Conservation (phyloP, 257 asterid species). For the Cordia subcordata region DNA sequence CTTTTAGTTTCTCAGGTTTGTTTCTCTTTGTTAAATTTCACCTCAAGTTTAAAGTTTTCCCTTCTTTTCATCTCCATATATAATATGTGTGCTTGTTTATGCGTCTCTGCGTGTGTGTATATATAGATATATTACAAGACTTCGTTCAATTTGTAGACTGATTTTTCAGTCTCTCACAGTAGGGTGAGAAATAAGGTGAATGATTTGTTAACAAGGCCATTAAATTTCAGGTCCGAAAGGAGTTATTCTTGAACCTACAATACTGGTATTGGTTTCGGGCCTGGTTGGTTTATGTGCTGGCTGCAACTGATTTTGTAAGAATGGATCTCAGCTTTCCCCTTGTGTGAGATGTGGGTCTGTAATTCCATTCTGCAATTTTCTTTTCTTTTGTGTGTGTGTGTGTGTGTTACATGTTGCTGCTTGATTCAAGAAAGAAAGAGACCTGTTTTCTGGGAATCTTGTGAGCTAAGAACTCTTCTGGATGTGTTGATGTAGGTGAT, state of each 20-base stretch:
- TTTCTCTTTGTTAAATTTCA: neutral
- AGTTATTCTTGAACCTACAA: no score
- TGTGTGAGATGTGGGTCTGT: neutral
- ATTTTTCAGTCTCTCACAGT: no score
- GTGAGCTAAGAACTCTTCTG: neutral
- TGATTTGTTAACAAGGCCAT: no score
- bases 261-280: no score
- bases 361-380: neutral
- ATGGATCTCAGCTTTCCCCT: neutral
- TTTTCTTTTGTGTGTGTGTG: neutral
- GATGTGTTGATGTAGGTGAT: constrained; percentile 23
- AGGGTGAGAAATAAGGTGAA: no score
- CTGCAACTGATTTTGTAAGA: no score
- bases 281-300: no score
- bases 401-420: no score
- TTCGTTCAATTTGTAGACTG: no score
- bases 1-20: neutral
- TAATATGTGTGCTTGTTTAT: neutral
- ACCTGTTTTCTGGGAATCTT: neutral
- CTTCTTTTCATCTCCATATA: neutral
- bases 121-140: no score
- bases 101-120: neutral
- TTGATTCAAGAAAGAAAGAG: neutral
- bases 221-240: no score
- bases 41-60: neutral